Evolutionary conservation across 352 stramenopile genomes (phyloP).

Genomic region (Phytophthora multivora): DNA sequence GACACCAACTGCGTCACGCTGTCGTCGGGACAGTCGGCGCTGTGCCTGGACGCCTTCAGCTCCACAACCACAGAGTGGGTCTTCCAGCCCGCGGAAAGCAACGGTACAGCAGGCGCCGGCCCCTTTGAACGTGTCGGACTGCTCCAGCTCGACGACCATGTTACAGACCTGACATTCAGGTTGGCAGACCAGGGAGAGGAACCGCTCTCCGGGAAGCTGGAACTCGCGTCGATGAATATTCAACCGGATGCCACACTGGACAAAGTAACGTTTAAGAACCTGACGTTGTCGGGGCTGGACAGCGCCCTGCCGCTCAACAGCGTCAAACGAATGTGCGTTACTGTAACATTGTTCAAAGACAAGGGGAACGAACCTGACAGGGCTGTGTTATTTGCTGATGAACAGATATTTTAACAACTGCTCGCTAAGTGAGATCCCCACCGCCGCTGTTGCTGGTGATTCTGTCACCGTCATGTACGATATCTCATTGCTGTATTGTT

Average conservation of each 20-base stretch:
- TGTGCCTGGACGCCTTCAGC: slow-evolving; percentile 68
- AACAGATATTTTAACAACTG: slow-evolving; percentile 73
- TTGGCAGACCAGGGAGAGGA: slow-evolving; percentile 35
- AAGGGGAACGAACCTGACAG: slow-evolving; percentile 3
- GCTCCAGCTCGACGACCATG: slow-evolving; percentile 54
- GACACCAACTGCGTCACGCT: slow-evolving; percentile 72
- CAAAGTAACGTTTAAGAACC: slow-evolving; percentile 54
- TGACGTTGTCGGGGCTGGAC: slow-evolving; percentile 52
- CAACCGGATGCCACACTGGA: slow-evolving; percentile 49
- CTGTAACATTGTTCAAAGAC: not conserved
- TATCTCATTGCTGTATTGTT: not conserved
- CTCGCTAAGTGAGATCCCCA: slow-evolving; percentile 64
- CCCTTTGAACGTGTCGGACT: slow-evolving; percentile 79
- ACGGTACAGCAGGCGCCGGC: slow-evolving; percentile 48
- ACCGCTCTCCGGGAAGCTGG: slow-evolving; percentile 46
- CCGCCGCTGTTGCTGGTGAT: slow-evolving; percentile 49
- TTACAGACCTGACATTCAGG: slow-evolving; percentile 59
- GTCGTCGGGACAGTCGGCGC: slow-evolving; percentile 63
- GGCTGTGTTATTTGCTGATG: slow-evolving; percentile 6
- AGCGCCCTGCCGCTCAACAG: slow-evolving; percentile 60
- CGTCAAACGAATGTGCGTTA: slow-evolving; percentile 54
- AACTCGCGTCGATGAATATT: slow-evolving; percentile 76
- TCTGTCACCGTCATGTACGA: slow-evolving; percentile 46
- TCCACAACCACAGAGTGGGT: slow-evolving; percentile 43
- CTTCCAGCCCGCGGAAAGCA: slow-evolving; percentile 60